Conservation (phyloP, 192 early-diverging fungal genomes). For the Coemansia erecta region DNA sequence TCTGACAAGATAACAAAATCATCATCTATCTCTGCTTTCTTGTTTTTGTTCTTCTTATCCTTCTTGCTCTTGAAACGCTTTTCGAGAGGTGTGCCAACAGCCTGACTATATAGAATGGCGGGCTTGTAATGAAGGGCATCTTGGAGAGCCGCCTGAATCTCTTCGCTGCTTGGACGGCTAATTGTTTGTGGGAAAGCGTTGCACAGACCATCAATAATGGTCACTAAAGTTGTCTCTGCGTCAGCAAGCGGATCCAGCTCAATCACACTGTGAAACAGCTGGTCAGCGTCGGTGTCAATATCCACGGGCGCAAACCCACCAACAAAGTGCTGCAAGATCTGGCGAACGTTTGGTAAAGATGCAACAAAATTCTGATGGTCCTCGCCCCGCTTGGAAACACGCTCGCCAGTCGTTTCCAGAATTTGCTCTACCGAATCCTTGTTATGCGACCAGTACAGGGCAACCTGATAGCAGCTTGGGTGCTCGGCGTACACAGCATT, state of each 20-base stretch:
- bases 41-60: slow-evolving; percentile 9
- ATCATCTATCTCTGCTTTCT: neutral
- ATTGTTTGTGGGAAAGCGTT: slow-evolving; percentile 39
- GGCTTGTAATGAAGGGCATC: slow-evolving; percentile 48
- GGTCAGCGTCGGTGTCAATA: slow-evolving; percentile 50
- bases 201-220: slow-evolving; percentile 44
- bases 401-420: slow-evolving; percentile 52
- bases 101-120: slow-evolving; percentile 21
- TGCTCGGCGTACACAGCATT: slow-evolving; percentile 51
- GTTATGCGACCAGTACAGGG: slow-evolving; percentile 75
- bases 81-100: too few species aligned
- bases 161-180: slow-evolving; percentile 38
- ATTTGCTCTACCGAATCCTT: slow-evolving; percentile 41
- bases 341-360: slow-evolving; percentile 55
- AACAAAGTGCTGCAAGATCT: slow-evolving; percentile 61
- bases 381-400: slow-evolving; percentile 68
- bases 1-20: too few species aligned
- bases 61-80: neutral
- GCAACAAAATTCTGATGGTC: slow-evolving; percentile 83
- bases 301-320: slow-evolving; percentile 56
- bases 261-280: slow-evolving; percentile 58
- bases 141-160: slow-evolving; percentile 57
- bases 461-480: slow-evolving; percentile 65
- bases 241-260: slow-evolving; percentile 57
- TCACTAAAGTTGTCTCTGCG: slow-evolving; percentile 10